phyloP scores from a whole-genome alignment of 805 yeast species.

The Saccharomycopsis sp. region DNA sequence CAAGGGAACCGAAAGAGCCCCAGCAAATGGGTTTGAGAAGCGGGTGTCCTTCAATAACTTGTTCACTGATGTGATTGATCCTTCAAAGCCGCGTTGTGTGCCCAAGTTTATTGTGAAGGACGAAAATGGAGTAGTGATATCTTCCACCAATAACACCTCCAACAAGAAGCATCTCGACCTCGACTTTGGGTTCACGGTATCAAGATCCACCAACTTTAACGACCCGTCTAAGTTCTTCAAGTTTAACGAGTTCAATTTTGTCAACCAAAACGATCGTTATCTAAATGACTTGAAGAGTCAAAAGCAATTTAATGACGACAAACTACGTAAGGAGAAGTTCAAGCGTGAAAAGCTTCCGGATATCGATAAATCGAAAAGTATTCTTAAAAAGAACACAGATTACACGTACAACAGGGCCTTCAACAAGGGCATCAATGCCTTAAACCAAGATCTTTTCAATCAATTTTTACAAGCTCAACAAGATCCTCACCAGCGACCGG shows the following conservation, averaged over 20 bases:
- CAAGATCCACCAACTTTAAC: slow-evolving; percentile 1
- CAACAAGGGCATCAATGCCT: not conserved
- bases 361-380: slow-evolving; percentile 10
- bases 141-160: not conserved
- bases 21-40: not conserved
- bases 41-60: slow-evolving; percentile 18
- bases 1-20: not conserved
- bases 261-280: slow-evolving; percentile 18
- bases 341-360: slow-evolving; percentile 19
- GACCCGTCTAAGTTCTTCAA: slow-evolving; percentile 20
- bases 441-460: not conserved
- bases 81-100: slow-evolving; percentile 13
- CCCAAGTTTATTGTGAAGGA: slow-evolving; percentile 18
- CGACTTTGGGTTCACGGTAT: slow-evolving; percentile 16
- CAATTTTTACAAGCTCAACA: not conserved
- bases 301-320: slow-evolving; percentile 11
- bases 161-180: slow-evolving; percentile 11
- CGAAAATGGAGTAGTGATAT: not conserved
- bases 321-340: slow-evolving; percentile 9
- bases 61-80: slow-evolving; percentile 16
- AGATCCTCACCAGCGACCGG: slow-evolving; percentile 1
- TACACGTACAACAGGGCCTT: not conserved
- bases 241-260: slow-evolving; percentile 18
- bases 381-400: slow-evolving; percentile 6
- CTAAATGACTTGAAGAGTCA: slow-evolving; percentile 14